phyloP scores from a whole-genome alignment of 139 green algal genomes.

The Picochlorum costavermella region DNA sequence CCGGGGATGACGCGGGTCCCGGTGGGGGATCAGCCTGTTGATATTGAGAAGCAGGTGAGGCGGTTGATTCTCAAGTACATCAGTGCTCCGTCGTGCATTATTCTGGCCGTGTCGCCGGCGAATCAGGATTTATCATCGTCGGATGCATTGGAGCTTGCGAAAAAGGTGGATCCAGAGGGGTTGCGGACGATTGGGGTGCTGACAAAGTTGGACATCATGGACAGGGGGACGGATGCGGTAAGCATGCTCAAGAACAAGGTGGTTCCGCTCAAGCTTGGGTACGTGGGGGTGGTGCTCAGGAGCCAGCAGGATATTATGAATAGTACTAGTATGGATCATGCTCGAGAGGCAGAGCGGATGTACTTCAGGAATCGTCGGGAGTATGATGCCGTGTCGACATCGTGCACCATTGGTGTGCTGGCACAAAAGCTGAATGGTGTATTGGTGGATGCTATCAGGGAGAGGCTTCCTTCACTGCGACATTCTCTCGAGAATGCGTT shows the following conservation, averaged over 20 bases:
- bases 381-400: constrained; percentile 46
- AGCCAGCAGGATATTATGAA: constrained; percentile 61
- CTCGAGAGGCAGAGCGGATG: constrained; percentile 32
- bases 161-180: constrained; percentile 70
- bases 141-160: constrained; percentile 88
- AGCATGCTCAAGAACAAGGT: constrained; percentile 71
- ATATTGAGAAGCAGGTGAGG: constrained; percentile 87
- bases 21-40: constrained; percentile 91
- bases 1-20: constrained; percentile 92
- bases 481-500: constrained; percentile 33
- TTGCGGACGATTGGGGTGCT: constrained; percentile 73
- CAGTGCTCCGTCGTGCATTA: constrained; percentile 73
- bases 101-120: constrained; percentile 90
- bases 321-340: constrained; percentile 26
- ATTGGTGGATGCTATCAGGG: constrained; percentile 78
- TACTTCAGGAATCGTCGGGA: constrained; percentile 59
- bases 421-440: constrained; percentile 76
- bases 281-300: constrained; percentile 82
- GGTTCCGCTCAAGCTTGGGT: constrained; percentile 86
- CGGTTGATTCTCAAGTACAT: constrained; percentile 87
- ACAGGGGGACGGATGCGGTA: constrained; percentile 85
- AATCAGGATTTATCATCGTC: constrained; percentile 92
- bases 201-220: constrained; percentile 99
- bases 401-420: constrained; percentile 59
- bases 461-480: constrained; percentile 38